Percentiles rank a stretch among this genome's conserved stretches.
These are phyloP conservation scores for Kalanchoe fedtschenkoi DNA, from an alignment of 164 flowering plant genomes.

Conservation along the genomic window DNA sequence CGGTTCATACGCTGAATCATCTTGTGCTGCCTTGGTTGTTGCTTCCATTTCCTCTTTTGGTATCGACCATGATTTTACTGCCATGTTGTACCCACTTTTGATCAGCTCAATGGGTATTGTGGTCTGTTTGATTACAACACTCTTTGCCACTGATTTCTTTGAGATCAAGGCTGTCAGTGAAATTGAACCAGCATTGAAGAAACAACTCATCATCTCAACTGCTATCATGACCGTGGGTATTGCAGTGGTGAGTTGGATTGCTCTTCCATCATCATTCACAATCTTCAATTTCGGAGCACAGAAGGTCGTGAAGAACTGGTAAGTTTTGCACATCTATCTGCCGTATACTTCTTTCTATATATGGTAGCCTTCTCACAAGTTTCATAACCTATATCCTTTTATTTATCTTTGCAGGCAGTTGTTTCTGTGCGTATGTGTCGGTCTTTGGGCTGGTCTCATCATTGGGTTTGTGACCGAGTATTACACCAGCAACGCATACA, in stretches of 20 bases:
- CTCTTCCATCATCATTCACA: conserved; percentile 37
- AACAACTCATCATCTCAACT: conserved; percentile 35
- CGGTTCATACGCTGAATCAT: conserved; percentile 15
- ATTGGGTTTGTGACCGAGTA: conserved; percentile 41
- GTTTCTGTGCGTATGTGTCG: conserved; percentile 31
- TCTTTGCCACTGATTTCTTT: conserved; percentile 35
- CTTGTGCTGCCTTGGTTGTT: conserved; percentile 16
- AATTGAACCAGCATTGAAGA: conserved; percentile 35
- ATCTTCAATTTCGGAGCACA: conserved; percentile 37
- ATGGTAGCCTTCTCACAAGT: neutral
- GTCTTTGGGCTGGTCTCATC: conserved; percentile 43
- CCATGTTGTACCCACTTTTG: conserved; percentile 30
- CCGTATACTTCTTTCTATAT: neutral
- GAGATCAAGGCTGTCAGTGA: conserved; percentile 34
- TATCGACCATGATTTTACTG: conserved; percentile 24
- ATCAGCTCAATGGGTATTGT: conserved; percentile 30
- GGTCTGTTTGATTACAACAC: conserved; percentile 32
- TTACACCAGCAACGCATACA: conserved; percentile 39
- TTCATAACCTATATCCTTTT: neutral
- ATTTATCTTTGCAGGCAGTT: conserved; percentile 23
- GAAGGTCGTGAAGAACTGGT: conserved; percentile 48
- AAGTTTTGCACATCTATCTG: conserved; percentile 7
- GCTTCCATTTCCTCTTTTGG: conserved; percentile 20
- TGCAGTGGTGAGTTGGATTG: conserved; percentile 27
- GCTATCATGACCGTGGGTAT: conserved; percentile 29